phyloP scores from a whole-genome alignment of 2,329 filamentous ascomycete species.

The Xylariaceae sp. region DNA sequence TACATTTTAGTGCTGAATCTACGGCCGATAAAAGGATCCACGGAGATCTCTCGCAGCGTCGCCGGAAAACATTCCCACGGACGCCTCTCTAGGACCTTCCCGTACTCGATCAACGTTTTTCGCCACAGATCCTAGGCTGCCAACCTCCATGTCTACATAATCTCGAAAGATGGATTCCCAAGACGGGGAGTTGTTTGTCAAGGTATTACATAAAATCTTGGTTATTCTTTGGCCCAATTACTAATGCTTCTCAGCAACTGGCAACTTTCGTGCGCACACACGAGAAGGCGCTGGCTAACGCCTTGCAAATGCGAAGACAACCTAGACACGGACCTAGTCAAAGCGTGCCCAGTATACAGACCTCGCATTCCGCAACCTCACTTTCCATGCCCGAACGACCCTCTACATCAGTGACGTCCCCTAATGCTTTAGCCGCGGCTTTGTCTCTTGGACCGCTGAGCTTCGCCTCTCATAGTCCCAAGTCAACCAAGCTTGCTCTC shows the following conservation, averaged over 20 bases:
- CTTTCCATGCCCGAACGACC: slow-evolving; percentile 59
- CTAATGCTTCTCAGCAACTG: slow-evolving; percentile 64
- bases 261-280: slow-evolving; percentile 94
- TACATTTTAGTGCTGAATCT: slow-evolving; percentile 14
- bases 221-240: slow-evolving; percentile 22
- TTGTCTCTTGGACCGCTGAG: slow-evolving; percentile 80
- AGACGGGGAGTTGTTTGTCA: slow-evolving; percentile 86
- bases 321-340: slow-evolving; percentile 67
- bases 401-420: slow-evolving; percentile 63
- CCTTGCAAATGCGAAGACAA: slow-evolving; percentile 78
- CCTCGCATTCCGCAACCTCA: slow-evolving; percentile 51
- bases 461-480: slow-evolving; percentile 79
- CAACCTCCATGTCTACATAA: slow-evolving; percentile 45
- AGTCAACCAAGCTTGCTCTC: slow-evolving; percentile 85
- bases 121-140: slow-evolving; percentile 11
- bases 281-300: slow-evolving; percentile 95
- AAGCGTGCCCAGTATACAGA: slow-evolving; percentile 56
- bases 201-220: slow-evolving; percentile 50
- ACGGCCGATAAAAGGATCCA: slow-evolving; percentile 3
- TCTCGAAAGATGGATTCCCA: slow-evolving; percentile 71
- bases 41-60: slow-evolving; percentile 12
- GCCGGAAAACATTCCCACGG: slow-evolving; percentile 16
- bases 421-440: slow-evolving; percentile 73
- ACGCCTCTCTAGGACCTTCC: slow-evolving; percentile 5
- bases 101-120: slow-evolving; percentile 5